Evolutionary conservation across 495 filamentous ascomycete species (phyloP).

Genomic region (Aspergillus olivimuriae): DNA sequence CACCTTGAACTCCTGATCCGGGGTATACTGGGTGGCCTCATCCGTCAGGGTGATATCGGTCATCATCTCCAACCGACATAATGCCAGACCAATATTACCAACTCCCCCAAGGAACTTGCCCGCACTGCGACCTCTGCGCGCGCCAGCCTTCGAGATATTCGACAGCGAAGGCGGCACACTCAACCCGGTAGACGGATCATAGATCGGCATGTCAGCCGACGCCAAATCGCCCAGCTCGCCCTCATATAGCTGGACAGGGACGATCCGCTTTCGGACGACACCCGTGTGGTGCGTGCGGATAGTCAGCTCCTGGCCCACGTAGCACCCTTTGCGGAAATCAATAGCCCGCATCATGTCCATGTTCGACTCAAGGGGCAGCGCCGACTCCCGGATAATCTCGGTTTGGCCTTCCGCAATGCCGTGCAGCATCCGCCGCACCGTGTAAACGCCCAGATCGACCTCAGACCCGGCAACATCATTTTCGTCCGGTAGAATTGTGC

Average conservation of each 20-base stretch:
- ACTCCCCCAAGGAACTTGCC: slow-evolving; percentile 72
- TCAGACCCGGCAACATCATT: slow-evolving; percentile 27
- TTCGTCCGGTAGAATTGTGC: slow-evolving; percentile 31
- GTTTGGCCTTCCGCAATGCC: slow-evolving; percentile 79
- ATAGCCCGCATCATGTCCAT: slow-evolving; percentile 76
- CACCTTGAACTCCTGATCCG: slow-evolving; percentile 50
- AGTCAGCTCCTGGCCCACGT: slow-evolving; percentile 93
- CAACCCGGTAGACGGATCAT: slow-evolving; percentile 36
- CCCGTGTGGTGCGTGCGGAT: slow-evolving; percentile 91
- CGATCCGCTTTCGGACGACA: slow-evolving; percentile 83
- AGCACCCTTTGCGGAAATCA: slow-evolving; percentile 94
- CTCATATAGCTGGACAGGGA: slow-evolving; percentile 74
- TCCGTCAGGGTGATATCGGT: slow-evolving; percentile 62
- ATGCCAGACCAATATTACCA: slow-evolving; percentile 80
- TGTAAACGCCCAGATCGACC: slow-evolving; percentile 45
- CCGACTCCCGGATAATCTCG: slow-evolving; percentile 63
- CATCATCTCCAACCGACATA: slow-evolving; percentile 88
- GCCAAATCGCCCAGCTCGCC: slow-evolving; percentile 24
- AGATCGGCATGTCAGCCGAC: slow-evolving; percentile 40
- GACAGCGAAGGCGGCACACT: slow-evolving; percentile 24
- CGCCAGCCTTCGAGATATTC: slow-evolving; percentile 40
- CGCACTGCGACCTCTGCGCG: slow-evolving; percentile 55
- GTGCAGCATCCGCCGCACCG: slow-evolving; percentile 62
- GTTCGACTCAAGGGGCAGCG: slow-evolving; percentile 77
- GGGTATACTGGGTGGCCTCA: slow-evolving; percentile 48